Base-by-base conservation (phyloP, 148 eudicot genomes). In the Camellia sinensis region DNA sequence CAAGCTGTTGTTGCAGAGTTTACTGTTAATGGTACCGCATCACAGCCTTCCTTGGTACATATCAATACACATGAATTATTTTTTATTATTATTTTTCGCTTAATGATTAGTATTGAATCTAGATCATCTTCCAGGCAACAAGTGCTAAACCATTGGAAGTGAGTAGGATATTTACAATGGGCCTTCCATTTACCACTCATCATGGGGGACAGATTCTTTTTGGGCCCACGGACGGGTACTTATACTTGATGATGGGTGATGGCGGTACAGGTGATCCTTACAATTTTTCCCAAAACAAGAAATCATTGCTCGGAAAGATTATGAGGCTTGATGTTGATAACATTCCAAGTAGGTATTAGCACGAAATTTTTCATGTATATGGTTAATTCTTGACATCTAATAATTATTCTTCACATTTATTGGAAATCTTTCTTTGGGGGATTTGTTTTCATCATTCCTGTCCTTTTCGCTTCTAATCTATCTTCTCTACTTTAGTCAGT, bases 191-290 rank as follows among this genome's bases (percentile, higher is more conserved):
- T 80, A 91, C 98, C 67, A 48, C 85, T 66, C 98, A 91, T 81
- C 98, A 94, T 61, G 97, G 80, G 40, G 97, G 98, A 67, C 98
- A 94, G 70, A 92, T 94, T 80, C 87, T 94, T 75, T 90, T 94
- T 84, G 97, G 98, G 52, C 97, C 98, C 1, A 18, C 69, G 56
- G 98, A 94, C 85, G 95, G 95, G 59, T 87, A 91, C 82, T 82
- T 94, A 50, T 94, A 94, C 86, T 91, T 92, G 12, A 89, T 91
- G 97, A 94, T 91, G 95, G 98, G 97, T 41, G 98, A 94, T 64
- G 98, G 98, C 66, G 82, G 86, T 14, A 45, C 41, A 10, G 98
- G 92, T 5, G 97, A 91, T 88, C 97, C 98, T 37, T 92, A 92
- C 40, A 92, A 94, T 78, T 92, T 94, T 78, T 75, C 98, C 48